Percentiles rank a stretch among this genome's conserved stretches.
Evolutionary conservation across 2,329 filamentous ascomycete species (phyloP).

Genomic region (Cladosporium sp.): DNA sequence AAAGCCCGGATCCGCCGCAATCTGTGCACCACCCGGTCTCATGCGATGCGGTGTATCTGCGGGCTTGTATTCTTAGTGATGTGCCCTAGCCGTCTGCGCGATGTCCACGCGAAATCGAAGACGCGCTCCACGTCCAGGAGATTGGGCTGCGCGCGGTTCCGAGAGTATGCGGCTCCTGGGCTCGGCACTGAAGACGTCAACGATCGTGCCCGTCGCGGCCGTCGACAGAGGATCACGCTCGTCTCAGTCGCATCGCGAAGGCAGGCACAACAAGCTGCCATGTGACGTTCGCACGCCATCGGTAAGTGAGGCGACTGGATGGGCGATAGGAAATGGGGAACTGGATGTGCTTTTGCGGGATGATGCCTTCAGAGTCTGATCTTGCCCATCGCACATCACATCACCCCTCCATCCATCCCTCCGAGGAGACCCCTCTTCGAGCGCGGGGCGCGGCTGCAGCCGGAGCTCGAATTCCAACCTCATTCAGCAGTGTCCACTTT

Average conservation of each 20-base stretch:
- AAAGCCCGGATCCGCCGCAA: not conserved
- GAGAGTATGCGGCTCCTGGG: not conserved
- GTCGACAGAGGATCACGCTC: not conserved
- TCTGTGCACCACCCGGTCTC: not conserved
- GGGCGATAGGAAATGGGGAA: not conserved
- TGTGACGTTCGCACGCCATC: conserved; percentile 10
- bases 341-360: not conserved
- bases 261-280: not conserved
- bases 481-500: not conserved
- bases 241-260: not conserved
- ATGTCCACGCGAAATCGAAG: conserved; percentile 4
- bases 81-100: not conserved
- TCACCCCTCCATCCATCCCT: not conserved
- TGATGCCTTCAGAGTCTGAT: not conserved
- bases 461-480: not conserved
- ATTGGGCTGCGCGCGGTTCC: not conserved
- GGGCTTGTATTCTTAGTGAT: not conserved
- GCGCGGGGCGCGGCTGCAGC: not conserved
- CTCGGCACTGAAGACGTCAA: conserved; percentile 9
- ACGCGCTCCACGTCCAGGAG: conserved; percentile 4
- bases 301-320: not conserved
- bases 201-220: not conserved
- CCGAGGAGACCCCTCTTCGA: not conserved
- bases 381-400: not conserved
- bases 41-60: not conserved